Conservation (phyloP, 2,329 filamentous ascomycete species). For the Hirsutella minnesotensis region DNA sequence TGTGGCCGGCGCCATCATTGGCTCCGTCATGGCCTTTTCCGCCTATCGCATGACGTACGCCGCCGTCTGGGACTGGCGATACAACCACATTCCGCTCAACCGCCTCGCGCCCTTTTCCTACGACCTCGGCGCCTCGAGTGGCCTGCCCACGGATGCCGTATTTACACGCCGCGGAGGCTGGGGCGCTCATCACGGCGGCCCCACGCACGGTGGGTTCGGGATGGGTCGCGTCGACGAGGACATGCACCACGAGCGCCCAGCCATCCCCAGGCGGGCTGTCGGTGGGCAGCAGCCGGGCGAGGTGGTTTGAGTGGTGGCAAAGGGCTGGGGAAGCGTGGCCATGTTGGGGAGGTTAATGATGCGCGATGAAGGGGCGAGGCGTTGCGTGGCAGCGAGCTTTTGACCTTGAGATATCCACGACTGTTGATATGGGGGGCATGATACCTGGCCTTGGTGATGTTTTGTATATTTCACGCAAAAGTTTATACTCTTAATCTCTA, state of each 20-base stretch:
- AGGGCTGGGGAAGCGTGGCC: no score
- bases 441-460: no score
- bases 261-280: neutral
- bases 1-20: conserved; percentile 53
- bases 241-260: neutral
- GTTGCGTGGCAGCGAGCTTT: neutral
- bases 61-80: conserved; percentile 55
- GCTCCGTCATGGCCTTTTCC: conserved; percentile 52
- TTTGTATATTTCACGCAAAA: no score
- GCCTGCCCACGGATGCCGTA: neutral
- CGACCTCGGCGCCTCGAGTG: neutral
- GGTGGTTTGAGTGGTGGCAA: neutral
- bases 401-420: neutral
- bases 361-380: no score
- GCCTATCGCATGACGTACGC: conserved; percentile 58
- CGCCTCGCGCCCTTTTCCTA: conserved; percentile 23
- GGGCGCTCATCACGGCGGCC: neutral
- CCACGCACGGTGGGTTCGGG: no score
- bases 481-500: no score
- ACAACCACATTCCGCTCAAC: conserved; percentile 52
- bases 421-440: no score
- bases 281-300: neutral
- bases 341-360: no score
- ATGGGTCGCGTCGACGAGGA: neutral
- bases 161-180: neutral